A percentile compares a stretch with the other conserved stretches of the same genome.
Evolutionary conservation across 208 protist genomes (phyloP).

Genomic region (Crithidia mellificae): DNA sequence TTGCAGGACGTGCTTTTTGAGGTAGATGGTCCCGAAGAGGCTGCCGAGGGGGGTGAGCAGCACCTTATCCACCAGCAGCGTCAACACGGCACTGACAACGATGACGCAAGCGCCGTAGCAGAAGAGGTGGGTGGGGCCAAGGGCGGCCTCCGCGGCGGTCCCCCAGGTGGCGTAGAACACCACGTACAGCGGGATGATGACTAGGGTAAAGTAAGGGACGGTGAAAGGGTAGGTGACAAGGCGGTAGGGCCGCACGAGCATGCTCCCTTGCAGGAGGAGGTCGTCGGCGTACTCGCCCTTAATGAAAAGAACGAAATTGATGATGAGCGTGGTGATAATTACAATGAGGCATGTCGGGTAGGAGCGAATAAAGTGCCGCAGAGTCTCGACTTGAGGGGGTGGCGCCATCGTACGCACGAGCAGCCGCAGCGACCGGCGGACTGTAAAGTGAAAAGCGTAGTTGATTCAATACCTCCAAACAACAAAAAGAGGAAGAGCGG

Average conservation of each 20-base stretch:
- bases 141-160: slow-evolving; percentile 27
- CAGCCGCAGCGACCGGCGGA: no score
- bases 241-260: slow-evolving; percentile 9
- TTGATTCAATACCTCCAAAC: no score
- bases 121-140: slow-evolving; percentile 34
- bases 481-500: no score
- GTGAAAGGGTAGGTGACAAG: slow-evolving; percentile 25
- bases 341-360: background rate
- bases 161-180: slow-evolving; percentile 28
- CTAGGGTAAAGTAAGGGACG: slow-evolving; percentile 12
- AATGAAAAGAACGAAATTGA: background rate
- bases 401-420: background rate
- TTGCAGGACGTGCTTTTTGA: background rate
- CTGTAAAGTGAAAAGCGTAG: no score
- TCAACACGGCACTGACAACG: slow-evolving; percentile 19
- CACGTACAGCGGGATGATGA: slow-evolving; percentile 17
- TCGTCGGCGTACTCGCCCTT: background rate
- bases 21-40: background rate
- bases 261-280: background rate
- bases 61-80: slow-evolving; percentile 29
- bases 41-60: background rate
- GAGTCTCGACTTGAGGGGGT: background rate
- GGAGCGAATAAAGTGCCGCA: background rate
- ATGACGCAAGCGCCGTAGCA: slow-evolving; percentile 29
- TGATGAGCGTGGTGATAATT: background rate